Conservation (phyloP, 1,139 yeast genomes). For the Zygotorulaspora mrakii region DNA sequence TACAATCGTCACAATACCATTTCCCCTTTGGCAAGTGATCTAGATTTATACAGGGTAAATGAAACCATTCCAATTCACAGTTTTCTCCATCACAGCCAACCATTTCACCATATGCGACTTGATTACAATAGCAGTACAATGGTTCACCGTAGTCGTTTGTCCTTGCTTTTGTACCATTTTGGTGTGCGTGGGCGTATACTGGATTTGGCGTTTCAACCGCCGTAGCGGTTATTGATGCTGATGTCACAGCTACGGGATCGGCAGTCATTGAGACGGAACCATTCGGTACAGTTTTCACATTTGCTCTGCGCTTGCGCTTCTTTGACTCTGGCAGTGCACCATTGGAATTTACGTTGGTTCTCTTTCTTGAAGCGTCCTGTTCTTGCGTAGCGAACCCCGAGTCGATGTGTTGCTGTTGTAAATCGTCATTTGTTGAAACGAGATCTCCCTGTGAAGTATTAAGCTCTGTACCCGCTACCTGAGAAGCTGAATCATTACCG, state of each 20-base stretch:
- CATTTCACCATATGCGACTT: conserved; percentile 97
- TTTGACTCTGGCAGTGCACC: conserved; percentile 11
- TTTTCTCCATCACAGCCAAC: conserved; percentile 96
- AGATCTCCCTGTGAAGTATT: conserved; percentile 9
- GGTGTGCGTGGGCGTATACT: conserved; percentile 1
- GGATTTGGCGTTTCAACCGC: conserved; percentile 2
- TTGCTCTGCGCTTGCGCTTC: conserved; percentile 19
- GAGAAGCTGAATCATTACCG: conserved; percentile 41
- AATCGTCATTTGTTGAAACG: background rate
- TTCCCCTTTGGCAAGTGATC: conserved; percentile 90
- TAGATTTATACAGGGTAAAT: conserved; percentile 90
- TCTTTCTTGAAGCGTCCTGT: conserved; percentile 13
- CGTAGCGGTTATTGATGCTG: conserved; percentile 12
- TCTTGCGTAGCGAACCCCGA: conserved; percentile 5
- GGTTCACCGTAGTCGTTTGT: conserved; percentile 50
- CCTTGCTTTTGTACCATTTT: conserved; percentile 19
- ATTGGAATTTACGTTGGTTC: conserved; percentile 8
- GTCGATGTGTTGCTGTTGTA: conserved; percentile 14
- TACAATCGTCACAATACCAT: conserved; percentile 95
- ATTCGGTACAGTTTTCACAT: conserved; percentile 13
- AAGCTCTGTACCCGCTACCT: background rate
- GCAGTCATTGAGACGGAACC: conserved; percentile 12
- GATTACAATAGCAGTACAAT: conserved; percentile 91
- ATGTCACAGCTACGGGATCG: conserved; percentile 13
- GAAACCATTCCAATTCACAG: conserved; percentile 96